phyloP scores from a whole-genome alignment of 139 green algal species.

The Chlamydomonas sphaeroides region DNA sequence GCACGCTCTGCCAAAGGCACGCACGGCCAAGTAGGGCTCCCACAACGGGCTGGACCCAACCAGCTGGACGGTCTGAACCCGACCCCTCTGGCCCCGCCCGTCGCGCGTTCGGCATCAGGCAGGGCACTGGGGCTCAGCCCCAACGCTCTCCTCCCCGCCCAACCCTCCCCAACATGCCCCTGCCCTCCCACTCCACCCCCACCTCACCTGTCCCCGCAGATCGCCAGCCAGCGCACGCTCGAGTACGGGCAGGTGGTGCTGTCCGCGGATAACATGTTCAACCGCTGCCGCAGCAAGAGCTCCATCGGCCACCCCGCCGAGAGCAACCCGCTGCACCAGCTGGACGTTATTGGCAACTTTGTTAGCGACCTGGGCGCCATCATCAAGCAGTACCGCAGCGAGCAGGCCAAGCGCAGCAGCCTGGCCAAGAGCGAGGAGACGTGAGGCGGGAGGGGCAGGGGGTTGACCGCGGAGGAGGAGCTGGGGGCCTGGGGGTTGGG shows the following conservation, averaged over 20 bases:
- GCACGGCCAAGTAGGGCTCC: no score
- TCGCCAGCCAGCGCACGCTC: constrained; percentile 77
- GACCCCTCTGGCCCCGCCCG: no score
- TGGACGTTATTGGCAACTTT: constrained; percentile 89
- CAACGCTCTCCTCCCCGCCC: no score
- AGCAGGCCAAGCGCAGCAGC: constrained; percentile 8
- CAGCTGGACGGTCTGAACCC: no score
- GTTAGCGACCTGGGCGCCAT: constrained; percentile 80
- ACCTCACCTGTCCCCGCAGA: constrained; percentile 31
- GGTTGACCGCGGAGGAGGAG: background rate
- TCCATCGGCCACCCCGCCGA: constrained; percentile 66
- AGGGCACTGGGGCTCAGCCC: no score
- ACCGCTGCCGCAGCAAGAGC: constrained; percentile 70
- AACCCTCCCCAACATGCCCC: no score
- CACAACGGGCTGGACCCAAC: no score
- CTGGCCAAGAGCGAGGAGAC: background rate
- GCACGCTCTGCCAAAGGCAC: no score
- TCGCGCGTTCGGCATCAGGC: no score
- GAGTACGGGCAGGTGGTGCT: constrained; percentile 88
- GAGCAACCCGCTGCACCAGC: constrained; percentile 80
- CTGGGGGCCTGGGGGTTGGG: background rate
- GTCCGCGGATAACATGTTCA: constrained; percentile 88
- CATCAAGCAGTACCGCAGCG: constrained; percentile 45
- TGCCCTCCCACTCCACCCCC: background rate
- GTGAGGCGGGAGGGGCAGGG: no score